A percentile compares a stretch with the other conserved stretches of the same genome.
Conservation (phyloP, 2,329 filamentous ascomycete genomes). For the Zymoseptoria ardabiliae region DNA sequence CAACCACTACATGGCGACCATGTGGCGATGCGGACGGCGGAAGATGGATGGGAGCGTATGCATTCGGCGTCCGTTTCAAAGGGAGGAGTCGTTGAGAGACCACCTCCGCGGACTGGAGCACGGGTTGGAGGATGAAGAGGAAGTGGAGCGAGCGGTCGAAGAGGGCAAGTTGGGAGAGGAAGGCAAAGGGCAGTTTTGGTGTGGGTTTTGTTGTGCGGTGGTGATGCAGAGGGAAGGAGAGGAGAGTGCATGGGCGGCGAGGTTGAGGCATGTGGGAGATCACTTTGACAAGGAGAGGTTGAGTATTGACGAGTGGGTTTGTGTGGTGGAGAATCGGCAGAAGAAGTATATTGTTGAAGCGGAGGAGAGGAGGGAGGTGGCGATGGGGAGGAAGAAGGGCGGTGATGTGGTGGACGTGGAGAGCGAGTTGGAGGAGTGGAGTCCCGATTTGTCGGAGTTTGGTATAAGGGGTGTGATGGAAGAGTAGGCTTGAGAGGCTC, state of each 20-base stretch:
- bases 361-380: conserved; percentile 2
- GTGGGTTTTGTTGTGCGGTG: conserved; percentile 65
- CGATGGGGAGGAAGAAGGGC: background rate
- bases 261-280: conserved; percentile 68
- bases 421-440: background rate
- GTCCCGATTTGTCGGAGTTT: background rate
- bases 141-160: conserved; percentile 18
- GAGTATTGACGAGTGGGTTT: conserved; percentile 52
- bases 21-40: conserved; percentile 57
- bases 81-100: conserved; percentile 50
- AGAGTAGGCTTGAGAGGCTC: background rate
- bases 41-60: conserved; percentile 40
- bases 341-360: conserved; percentile 25
- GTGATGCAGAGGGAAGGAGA: conserved; percentile 44
- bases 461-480: background rate
- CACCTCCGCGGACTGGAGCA: conserved; percentile 54
- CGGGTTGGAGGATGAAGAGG: conserved; percentile 29
- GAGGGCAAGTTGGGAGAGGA: conserved; percentile 50
- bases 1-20: conserved; percentile 65
- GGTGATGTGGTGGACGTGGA: background rate
- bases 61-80: conserved; percentile 51
- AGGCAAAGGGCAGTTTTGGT: conserved; percentile 68
- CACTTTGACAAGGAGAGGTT: conserved; percentile 55
- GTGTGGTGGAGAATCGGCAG: conserved; percentile 30
- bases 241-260: conserved; percentile 27